Base-by-base conservation (phyloP, 1,139 yeast genomes). In the Protomyces gravidus region DNA sequence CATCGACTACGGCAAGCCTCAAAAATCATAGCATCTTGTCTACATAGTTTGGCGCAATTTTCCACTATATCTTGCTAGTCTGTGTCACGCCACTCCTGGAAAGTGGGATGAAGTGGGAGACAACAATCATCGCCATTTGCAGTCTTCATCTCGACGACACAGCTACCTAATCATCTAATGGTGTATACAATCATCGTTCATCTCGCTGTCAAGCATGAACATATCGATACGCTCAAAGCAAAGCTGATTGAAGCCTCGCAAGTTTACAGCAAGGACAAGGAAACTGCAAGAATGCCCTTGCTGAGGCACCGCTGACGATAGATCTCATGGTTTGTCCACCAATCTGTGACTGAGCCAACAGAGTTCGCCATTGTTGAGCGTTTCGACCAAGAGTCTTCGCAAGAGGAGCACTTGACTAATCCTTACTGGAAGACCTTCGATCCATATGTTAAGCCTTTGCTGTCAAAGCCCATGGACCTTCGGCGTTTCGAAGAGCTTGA, bases 131-230 rank as follows among this genome's bases (percentile, higher is more conserved):
- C n/a, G n/a, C n/a, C n/a, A n/a, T n/a, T n/a, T n/a, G n/a, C n/a
- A n/a, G n/a, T n/a, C n/a, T n/a, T n/a, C n/a, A n/a, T n/a, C n/a
- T 32, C 36, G 11, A 15, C 36, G n/a, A 32, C n/a, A 32, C n/a
- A 13, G 11, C 36, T 15, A 2, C n/a, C 2, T 15, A 13, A 19
- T 13, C 11, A 13, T 30, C n/a, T 15, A 30, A 55, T 55, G 59
- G 59, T 55, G 26, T 55, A 55, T 45, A 55, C 59, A 23, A 55
- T 55, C 59, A 47, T 55, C 27, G 59, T 55, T 26, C 59, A 55
- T 32, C 45, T 55, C 21, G 40, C 36, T 13, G 59, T 52, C 52
- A 46, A 47, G 28, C 40, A 33, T 7, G 52, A 55, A 17, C 42
- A 55, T 15, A 39, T 39, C 15, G 59, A 55, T 6, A 47, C 52